phyloP scores from a whole-genome alignment of 352 stramenopile genomes.

The Pythium aquatile region DNA sequence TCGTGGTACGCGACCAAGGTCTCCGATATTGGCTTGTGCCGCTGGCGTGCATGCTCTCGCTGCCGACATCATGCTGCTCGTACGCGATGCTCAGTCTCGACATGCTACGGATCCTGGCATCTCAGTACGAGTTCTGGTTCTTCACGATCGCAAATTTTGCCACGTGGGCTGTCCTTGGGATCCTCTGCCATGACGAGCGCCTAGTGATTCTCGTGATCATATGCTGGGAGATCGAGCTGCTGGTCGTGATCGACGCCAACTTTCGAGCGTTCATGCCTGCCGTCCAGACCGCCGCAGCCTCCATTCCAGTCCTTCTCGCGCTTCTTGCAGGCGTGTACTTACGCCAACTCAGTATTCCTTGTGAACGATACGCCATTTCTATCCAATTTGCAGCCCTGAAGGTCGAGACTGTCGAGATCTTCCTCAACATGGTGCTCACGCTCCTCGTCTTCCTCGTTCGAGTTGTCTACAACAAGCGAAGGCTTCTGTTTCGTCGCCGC shows the following conservation, averaged over 20 bases:
- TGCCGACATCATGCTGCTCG: constrained; percentile 23
- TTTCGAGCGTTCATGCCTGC: constrained; percentile 24
- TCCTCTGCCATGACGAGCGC: constrained; percentile 29
- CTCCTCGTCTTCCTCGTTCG: constrained; percentile 20
- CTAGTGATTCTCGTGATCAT: constrained; percentile 19
- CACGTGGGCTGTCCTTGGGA: constrained; percentile 27
- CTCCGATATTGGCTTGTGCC: constrained; percentile 9
- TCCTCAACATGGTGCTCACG: constrained; percentile 18
- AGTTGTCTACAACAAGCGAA: constrained; percentile 23
- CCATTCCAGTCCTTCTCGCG: constrained; percentile 11
- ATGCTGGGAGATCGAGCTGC: constrained; percentile 3
- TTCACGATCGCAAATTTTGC: constrained; percentile 34
- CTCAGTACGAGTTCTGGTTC: constrained; percentile 46
- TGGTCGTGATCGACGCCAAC: constrained; percentile 23
- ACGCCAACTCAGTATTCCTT: background rate
- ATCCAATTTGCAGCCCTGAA: constrained; percentile 2
- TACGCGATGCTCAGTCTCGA: constrained; percentile 32
- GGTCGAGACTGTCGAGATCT: constrained; percentile 17
- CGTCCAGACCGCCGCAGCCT: constrained; percentile 7
- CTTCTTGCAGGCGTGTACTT: constrained; percentile 5
- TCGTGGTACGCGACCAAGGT: constrained; percentile 3
- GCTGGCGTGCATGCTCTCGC: background rate
- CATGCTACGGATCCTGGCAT: constrained; percentile 27
- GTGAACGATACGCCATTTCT: background rate
- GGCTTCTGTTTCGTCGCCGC: constrained; percentile 13